Evolutionary conservation across 176 grass and related monocot genomes (phyloP).

Genomic region (Poa pratensis): DNA sequence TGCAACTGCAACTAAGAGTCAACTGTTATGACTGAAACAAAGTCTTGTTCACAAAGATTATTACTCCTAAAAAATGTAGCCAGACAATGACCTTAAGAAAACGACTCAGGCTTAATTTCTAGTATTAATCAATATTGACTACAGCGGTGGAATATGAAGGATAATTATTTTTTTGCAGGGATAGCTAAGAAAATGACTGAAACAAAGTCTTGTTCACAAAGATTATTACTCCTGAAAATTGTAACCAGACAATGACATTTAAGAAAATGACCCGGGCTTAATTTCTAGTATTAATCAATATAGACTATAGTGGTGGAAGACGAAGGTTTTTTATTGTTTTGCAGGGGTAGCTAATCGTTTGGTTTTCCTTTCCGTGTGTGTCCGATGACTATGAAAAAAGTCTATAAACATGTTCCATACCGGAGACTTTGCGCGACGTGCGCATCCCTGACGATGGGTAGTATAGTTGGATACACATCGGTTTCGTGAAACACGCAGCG

Average conservation of each 20-base stretch:
- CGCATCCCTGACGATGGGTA: background rate
- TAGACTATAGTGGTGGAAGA: background rate
- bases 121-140: background rate
- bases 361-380: background rate
- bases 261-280: background rate
- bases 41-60: background rate
- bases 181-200: background rate
- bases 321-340: no score
- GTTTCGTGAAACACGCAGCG: conserved; percentile 35
- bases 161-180: no score
- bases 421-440: background rate
- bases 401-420: background rate
- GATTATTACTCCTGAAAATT: background rate
- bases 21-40: background rate
- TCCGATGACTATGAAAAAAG: background rate
- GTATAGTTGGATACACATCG: background rate
- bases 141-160: background rate
- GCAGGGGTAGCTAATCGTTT: background rate
- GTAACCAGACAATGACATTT: background rate
- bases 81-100: background rate
- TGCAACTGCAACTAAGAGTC: background rate
- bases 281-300: background rate
- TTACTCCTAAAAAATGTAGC: background rate
- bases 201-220: background rate
- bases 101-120: background rate